Percentiles rank a stretch among this genome's conserved stretches.
phyloP scores from a whole-genome alignment of 2,329 filamentous ascomycete species.

The Emericellopsis atlantica region DNA sequence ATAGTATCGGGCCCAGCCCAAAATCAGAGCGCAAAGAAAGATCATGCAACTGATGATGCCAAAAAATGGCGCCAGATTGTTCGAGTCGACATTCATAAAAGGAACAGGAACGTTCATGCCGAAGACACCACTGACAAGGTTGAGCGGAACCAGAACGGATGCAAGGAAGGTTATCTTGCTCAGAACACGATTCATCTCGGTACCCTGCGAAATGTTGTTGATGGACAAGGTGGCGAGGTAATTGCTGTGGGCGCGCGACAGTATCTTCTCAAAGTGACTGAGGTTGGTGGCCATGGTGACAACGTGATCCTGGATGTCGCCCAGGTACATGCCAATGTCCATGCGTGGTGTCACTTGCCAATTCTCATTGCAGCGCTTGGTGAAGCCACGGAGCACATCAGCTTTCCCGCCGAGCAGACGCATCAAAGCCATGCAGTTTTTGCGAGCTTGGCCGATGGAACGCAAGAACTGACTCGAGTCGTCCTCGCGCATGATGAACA shows the following conservation, averaged over 20 bases:
- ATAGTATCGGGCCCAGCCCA: constrained; percentile 31
- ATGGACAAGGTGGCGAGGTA: constrained; percentile 92
- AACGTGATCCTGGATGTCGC: constrained; percentile 97
- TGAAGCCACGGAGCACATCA: constrained; percentile 95
- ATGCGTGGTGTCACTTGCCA: constrained; percentile 91
- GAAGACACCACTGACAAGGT: constrained; percentile 77
- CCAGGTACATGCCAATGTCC: constrained; percentile 92
- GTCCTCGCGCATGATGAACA: constrained; percentile 82
- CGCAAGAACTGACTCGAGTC: constrained; percentile 82
- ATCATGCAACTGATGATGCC: constrained; percentile 39
- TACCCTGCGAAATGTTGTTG: constrained; percentile 80
- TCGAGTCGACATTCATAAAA: constrained; percentile 33
- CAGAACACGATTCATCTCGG: constrained; percentile 75
- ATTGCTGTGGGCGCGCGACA: constrained; percentile 87
- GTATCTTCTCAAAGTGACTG: constrained; percentile 93
- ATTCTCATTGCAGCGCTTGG: constrained; percentile 96
- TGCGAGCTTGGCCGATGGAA: constrained; percentile 79
- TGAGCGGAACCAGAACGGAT: constrained; percentile 91
- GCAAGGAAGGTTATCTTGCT: constrained; percentile 93
- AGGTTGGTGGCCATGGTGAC: constrained; percentile 98
- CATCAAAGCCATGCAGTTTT: constrained; percentile 89
- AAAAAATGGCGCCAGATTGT: constrained; percentile 42
- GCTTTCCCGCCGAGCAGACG: constrained; percentile 91
- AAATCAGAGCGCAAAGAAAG: constrained; percentile 32
- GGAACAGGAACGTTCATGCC: constrained; percentile 80